Percentiles rank a stretch among this genome's conserved stretches.
Conservation (phyloP, 2,329 filamentous ascomycete genomes). For the Aureobasidium sp. region DNA sequence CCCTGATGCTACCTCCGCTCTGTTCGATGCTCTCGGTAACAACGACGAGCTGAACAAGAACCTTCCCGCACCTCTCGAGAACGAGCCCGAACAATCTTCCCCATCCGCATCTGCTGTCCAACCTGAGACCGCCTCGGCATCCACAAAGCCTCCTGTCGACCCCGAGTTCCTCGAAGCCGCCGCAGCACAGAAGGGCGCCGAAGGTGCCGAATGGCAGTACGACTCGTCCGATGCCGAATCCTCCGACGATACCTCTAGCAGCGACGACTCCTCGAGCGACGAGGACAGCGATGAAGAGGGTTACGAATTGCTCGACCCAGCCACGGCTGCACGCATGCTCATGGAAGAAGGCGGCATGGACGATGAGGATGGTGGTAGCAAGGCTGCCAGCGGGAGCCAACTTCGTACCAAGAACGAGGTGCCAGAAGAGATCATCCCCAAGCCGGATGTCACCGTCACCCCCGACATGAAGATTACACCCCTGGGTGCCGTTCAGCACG, state of each 20-base stretch:
- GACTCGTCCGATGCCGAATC: slow-evolving; percentile 56
- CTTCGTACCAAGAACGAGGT: slow-evolving; percentile 79
- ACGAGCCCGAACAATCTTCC: not conserved
- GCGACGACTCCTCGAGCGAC: slow-evolving; percentile 38
- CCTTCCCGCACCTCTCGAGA: not conserved
- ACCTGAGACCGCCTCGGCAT: not conserved
- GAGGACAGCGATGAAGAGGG: slow-evolving; percentile 50
- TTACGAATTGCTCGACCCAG: slow-evolving; percentile 68
- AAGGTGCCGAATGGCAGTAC: slow-evolving; percentile 73
- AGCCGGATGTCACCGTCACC: slow-evolving; percentile 72
- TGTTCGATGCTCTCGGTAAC: slow-evolving; percentile 10
- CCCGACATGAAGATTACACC: slow-evolving; percentile 68
- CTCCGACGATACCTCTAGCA: slow-evolving; percentile 32
- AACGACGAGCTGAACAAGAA: slow-evolving; percentile 1
- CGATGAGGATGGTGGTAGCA: slow-evolving; percentile 64
- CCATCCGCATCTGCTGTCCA: not conserved
- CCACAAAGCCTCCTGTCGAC: slow-evolving; percentile 27
- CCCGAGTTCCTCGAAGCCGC: slow-evolving; percentile 40
- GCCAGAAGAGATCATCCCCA: slow-evolving; percentile 41
- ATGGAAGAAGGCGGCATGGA: slow-evolving; percentile 77
- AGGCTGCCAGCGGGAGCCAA: slow-evolving; percentile 40
- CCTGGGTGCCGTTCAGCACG: slow-evolving; percentile 66
- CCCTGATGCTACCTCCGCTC: slow-evolving; percentile 2
- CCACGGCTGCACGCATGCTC: slow-evolving; percentile 75
- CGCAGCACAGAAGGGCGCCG: slow-evolving; percentile 40